Conservation (phyloP, 495 filamentous ascomycete genomes). For the Daldinia decipiens region DNA sequence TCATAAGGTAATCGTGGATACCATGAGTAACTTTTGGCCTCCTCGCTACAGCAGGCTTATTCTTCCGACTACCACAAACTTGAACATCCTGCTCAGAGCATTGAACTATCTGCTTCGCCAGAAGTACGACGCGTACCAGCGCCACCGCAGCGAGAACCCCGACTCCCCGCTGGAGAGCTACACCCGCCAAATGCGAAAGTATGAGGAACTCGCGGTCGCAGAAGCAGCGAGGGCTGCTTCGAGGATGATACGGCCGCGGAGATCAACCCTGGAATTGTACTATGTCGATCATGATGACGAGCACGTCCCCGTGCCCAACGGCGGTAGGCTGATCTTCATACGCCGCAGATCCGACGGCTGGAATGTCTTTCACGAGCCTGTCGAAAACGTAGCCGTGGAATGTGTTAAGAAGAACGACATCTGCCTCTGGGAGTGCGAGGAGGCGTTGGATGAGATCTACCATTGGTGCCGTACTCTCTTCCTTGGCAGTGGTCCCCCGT, state of each 20-base stretch:
- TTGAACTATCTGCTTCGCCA: neutral
- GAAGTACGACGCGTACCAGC: neutral
- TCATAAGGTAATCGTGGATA: neutral
- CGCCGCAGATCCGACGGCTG: neutral
- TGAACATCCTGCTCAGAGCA: too few species aligned
- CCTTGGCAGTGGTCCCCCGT: too few species aligned
- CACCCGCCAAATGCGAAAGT: neutral
- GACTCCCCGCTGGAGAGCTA: neutral
- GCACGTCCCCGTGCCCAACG: neutral
- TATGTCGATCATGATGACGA: neutral
- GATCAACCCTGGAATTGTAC: neutral
- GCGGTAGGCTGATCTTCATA: neutral
- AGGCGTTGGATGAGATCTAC: neutral
- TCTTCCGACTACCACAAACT: too few species aligned
- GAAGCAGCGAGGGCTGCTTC: neutral
- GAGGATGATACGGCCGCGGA: neutral
- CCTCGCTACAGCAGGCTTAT: too few species aligned
- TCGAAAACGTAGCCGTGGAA: neutral
- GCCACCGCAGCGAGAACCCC: neutral
- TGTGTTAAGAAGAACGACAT: neutral
- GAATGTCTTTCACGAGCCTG: neutral
- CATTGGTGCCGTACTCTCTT: neutral
- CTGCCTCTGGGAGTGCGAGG: slow-evolving; percentile 16
- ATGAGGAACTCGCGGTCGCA: neutral
- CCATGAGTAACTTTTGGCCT: too few species aligned